Conservation (phyloP, 257 asterid genomes). For the Solanum rostratum region DNA sequence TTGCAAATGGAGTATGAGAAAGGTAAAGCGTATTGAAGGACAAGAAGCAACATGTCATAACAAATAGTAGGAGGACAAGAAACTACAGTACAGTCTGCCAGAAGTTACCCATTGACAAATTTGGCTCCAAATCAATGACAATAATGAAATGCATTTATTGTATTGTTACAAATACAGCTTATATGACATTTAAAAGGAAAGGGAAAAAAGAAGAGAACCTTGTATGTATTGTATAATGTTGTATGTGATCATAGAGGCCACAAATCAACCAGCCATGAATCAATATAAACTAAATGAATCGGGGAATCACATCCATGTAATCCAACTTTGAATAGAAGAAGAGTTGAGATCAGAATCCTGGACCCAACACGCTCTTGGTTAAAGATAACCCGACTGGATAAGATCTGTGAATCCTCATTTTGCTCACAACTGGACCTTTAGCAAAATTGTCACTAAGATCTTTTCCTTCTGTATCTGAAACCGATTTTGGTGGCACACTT, state of each 20-base stretch:
- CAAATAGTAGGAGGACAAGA: background rate
- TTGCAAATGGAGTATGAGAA: background rate
- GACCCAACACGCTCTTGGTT: constrained; percentile 27
- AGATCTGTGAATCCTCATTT: constrained; percentile 62
- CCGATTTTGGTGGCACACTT: constrained; percentile 10
- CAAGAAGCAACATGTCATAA: background rate
- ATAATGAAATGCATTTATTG: background rate
- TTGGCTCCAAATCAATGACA: background rate
- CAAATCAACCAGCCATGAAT: background rate
- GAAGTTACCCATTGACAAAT: background rate
- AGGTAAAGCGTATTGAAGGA: background rate
- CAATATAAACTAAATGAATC: background rate
- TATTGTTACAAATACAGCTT: background rate
- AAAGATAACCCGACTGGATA: constrained; percentile 51
- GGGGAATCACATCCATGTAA: background rate
- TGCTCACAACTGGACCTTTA: constrained; percentile 16
- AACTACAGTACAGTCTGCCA: background rate
- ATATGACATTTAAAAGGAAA: background rate
- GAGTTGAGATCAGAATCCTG: constrained; percentile 1
- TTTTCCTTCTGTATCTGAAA: constrained; percentile 15
- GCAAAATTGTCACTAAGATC: constrained; percentile 8
- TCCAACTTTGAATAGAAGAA: background rate
- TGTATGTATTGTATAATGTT: background rate
- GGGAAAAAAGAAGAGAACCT: background rate
- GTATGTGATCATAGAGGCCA: background rate